Evolutionary conservation across 2,329 filamentous ascomycete genomes (phyloP).

Genomic region (Trichoderma koningii): DNA sequence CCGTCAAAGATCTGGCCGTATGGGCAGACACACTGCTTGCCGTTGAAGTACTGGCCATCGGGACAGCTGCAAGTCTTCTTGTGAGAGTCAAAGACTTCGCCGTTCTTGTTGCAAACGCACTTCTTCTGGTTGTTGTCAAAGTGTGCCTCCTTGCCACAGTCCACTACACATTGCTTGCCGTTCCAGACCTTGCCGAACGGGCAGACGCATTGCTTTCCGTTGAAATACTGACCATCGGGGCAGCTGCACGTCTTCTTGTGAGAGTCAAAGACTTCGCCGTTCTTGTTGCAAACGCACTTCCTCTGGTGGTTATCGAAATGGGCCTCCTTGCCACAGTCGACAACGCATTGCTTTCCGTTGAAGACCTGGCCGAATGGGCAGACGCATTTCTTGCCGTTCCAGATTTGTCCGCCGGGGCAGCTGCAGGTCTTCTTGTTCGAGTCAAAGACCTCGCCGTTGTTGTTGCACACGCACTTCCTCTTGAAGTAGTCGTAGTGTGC

Average conservation of each 20-base stretch:
- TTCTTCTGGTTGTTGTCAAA: constrained; percentile 8
- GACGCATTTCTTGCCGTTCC: constrained; percentile 11
- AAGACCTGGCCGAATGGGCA: constrained; percentile 13
- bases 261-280: constrained; percentile 13
- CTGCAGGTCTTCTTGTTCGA: constrained; percentile 4
- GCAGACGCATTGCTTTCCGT: constrained; percentile 14
- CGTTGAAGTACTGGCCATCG: neutral
- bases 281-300: constrained; percentile 20
- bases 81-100: constrained; percentile 16
- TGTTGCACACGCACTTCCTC: constrained; percentile 20
- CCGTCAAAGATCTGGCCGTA: neutral
- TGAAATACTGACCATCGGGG: constrained; percentile 15
- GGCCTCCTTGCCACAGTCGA: constrained; percentile 22
- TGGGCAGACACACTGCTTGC: constrained; percentile 19
- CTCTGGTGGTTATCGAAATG: neutral
- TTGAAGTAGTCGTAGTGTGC: neutral
- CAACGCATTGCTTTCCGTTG: constrained; percentile 1
- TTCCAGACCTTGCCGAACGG: constrained; percentile 6
- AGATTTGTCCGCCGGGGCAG: constrained; percentile 19
- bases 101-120: constrained; percentile 25
- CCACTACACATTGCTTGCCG: constrained; percentile 12
- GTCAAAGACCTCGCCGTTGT: constrained; percentile 16
- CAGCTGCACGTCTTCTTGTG: constrained; percentile 24
- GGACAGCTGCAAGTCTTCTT: constrained; percentile 26
- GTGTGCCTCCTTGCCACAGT: constrained; percentile 26